Evolutionary conservation across 345 rosid species (phyloP), one percentile per base, ranked within the genome.

Genomic region (Arabidopsis arenosa): DNA sequence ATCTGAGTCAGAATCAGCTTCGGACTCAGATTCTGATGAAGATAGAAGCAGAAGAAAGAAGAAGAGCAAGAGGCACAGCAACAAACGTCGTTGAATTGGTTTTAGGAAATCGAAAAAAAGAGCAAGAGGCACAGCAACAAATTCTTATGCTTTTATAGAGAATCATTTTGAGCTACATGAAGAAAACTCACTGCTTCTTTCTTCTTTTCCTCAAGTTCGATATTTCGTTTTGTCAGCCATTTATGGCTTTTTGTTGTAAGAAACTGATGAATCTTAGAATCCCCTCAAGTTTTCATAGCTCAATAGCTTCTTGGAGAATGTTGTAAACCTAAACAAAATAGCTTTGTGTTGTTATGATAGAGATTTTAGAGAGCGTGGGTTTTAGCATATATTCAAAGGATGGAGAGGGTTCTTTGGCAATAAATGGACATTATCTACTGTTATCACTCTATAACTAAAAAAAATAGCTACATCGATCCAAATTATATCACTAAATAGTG

Each of bases 11-110:
- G 89, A 79, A 51, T 84, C 93, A 1, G 89, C 66, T 64, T 90
- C 96, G 0, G 93, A 86, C 39, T 89, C 93, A 0, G 97, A 89
- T 63, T 88, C 96, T 61, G 96, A 90, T 75, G 88, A 85, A 14
- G 93, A 89, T 64, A 84, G 86, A 28, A 81, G 70, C 80, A 83
- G 82, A 76, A 84, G 87, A 73, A 78, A 78, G 75, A 89, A 81
- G 82, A 89, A 86, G 84, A 86, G 82, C 81, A 82, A 55, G 82
- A 92, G 87, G 81, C 89, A 85, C 66, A 84, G 73, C 70, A 72
- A 79, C 93, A 85, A 80, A 75, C 87, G 83, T 28, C 69, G 74
- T 32, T 80, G 69, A 70, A 17, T 76, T 67, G 65, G 54, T 51
- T 37, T 26, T 28, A 39, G 61, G 62, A 45, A 17, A 66, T 55